Base-by-base conservation (phyloP, 2,329 filamentous ascomycete genomes). In the Penicillium glabrum region DNA sequence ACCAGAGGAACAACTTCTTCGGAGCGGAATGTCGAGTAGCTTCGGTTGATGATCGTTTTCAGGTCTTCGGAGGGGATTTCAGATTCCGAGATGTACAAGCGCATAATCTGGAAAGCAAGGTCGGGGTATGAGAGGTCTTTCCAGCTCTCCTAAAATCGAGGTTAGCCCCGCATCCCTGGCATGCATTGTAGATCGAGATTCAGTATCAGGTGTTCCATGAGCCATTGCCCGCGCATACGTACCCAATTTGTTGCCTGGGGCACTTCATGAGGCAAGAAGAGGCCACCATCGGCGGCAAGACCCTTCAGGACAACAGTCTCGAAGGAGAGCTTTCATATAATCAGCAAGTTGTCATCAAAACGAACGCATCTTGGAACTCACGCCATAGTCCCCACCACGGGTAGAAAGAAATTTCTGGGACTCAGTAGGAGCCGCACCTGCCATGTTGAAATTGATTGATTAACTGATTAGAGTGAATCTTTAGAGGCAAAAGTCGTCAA, bases 301-400 rank as follows among this genome's bases (percentile, higher is more conserved):
- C 92, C 92, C 76, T 96, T 96, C 63, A 96, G 82, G 41, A 96
- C 91, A 46, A 92, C 92, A 53, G 92, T 87, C 76, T 97, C 93
- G 74, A 97, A 96, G 9, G 19, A 43, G 44, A 39, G 26, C n/a
- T 47, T 65, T 48, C 66, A 59, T 46, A 31, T 51, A 13, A 50
- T 53, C 37, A 47, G 24, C 24, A 26, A 23, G 23, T 46, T 46
- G 29, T 16, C 24, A 27, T 43, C 23, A 11, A 9, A 33, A 23
- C 41, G 26, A 33, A 10, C 6, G 46, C 39, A 45, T 46, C 26
- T 23, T 8, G 27, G n/a, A n/a, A 64, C 67, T 45, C 59, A 73
- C 71, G 13, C 69, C 69, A 48, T 66, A 69, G 46, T 69, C 69
- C 29, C 58, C 69, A 61, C 71, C 71, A 23, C 71, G 66, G 43